Evolutionary conservation across 2,329 filamentous ascomycete species (phyloP), one percentile per base, ranked within the genome.

Genomic region (Mycosphaerella arachidis): DNA sequence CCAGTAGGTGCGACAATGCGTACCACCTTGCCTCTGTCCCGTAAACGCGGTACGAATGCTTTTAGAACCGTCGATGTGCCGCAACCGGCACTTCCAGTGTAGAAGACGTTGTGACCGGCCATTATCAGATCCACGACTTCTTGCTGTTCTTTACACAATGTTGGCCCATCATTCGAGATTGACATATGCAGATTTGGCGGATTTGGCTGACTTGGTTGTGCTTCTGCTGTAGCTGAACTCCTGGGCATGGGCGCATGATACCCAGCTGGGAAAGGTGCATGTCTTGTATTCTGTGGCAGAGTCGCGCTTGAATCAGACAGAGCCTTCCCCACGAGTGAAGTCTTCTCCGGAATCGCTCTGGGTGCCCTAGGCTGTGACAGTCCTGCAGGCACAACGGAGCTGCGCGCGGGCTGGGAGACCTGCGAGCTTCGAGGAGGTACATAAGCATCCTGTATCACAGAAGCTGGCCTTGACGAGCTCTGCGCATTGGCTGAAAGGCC

Each of bases 41-140:
- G 54, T 1, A 84, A 71, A 2, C 72, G 68, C 6, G 67, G 71
- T 2, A 77, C 77, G 43, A 83, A 79, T 10, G 76, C 76, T 57
- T 79, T 79, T 0, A 86, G 71, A 1, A 84, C 79, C 0, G 81
- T 82, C 0, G 81, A 83, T 67, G 86, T 86, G 1, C 84, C 84
- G 45, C 78, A 82, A 0, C 85, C 85, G 10, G 84, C 85, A 0
- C 83, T 83, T 4, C 86, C 85, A 0, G 84, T 87, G 65, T 83
- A 87, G 67, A 87, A 88, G 6, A 87, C 81, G 57, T 87, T 87
- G 1, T 67, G 62, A 0, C 83, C 81, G 18, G 83, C 78, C 5
- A 64, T 55, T 51, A 58, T 35, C 9, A 58, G 40, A 37, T 64
- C 58, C 2, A 64, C 60, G 12, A 66, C 62, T 18, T 63, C 55